Evolutionary conservation across 1,139 yeast species (phyloP), one percentile per base, ranked within the genome.

Genomic region (Diutina rugosa): DNA sequence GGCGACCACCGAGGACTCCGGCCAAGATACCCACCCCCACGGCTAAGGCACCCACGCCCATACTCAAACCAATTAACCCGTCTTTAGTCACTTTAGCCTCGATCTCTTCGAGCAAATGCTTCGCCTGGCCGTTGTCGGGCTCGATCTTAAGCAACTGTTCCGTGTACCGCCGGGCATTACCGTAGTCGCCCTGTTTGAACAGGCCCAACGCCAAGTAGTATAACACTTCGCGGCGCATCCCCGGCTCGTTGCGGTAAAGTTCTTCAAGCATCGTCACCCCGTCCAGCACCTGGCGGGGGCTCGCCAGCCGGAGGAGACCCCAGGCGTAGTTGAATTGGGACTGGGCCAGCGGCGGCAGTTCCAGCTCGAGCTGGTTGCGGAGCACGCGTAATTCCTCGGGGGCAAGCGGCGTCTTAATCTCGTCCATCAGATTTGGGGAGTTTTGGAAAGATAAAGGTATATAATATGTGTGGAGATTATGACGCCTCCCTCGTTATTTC

Each of bases 251-350:
- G 63, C 84, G 82, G 70, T 85, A 91, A 53, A 89, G 79, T 56
- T 83, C 84, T 0, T 93, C 80, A 59, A 95, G 74, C 46, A 91
- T 76, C 58, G 81, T 83, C 30, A 95, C 83, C 0, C 98, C 99
- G 57, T 85, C 77, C 62, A 85, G 79, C 65, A 89, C 96, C 59
- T 87, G 85, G 55, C 76, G 77, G 29, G 76, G 75, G 53, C 76
- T 72, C 55, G 70, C 65, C 5, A 96, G 83, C 67, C 90, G 90
- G 60, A 95, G 81, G 56, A 93, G 74, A 1, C 96, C 99, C 99
- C 99, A 95, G 0, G 97, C 96, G 64, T 88, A 89, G 69, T 93
- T 95, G 77, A 95, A 95, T 58, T 84, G 80, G 4, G 97, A 86
- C 68, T 90, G 97, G 0, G 89, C 78, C 0, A 90, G 78, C 0